Evolutionary conservation across 2,329 filamentous ascomycete genomes (phyloP), one percentile per base, ranked within the genome.

Genomic region (Cladosporium sp.): DNA sequence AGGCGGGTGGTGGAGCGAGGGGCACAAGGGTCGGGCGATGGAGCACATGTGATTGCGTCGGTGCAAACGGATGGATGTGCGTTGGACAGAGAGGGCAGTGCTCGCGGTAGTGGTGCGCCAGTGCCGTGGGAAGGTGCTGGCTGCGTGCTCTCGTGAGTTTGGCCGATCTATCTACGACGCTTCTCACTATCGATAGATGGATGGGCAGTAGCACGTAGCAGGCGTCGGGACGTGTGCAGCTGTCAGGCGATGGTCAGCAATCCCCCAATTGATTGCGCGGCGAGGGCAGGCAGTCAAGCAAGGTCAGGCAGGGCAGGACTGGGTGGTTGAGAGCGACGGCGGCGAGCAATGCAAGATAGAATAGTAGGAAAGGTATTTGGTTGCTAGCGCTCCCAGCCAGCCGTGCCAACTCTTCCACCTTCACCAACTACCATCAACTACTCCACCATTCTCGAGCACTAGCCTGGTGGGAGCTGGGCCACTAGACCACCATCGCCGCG

Each of bases 321-420:
- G 43, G 21, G 58, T 60, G 58, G 43, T 49, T 60, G 43, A 60
- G 58, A n/a, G n/a, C n/a, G n/a, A n/a, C n/a, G n/a, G n/a, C n/a
- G n/a, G n/a, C n/a, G n/a, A n/a, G 56, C 34, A 58, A 28, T n/a
- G 58, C 25, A 30, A 26, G 49, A 13, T 30, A 18, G 25, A 30
- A n/a, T 39, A 32, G 18, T 43, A 39, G 18, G 6, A 3, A 43
- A 54, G 26, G 51, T 32, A 54, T 54, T 23, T 30, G 51, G 39
- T 46, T 21, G 32, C 23, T 36, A 49, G 58, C 58, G 58, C 58
- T 59, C 21, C 28, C 39, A 59, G 36, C 57, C 57, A 48, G 46
- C 56, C 43, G 43, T 59, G 54, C 54, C 54, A 57, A 57, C 54
- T 57, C n/a, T 30, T 39, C 32, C 30, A 14, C 51, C 28, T 54